Evolutionary conservation across 2,329 filamentous ascomycete species (phyloP), one percentile per base, ranked within the genome.

Genomic region (Penicillium griseofulvum): DNA sequence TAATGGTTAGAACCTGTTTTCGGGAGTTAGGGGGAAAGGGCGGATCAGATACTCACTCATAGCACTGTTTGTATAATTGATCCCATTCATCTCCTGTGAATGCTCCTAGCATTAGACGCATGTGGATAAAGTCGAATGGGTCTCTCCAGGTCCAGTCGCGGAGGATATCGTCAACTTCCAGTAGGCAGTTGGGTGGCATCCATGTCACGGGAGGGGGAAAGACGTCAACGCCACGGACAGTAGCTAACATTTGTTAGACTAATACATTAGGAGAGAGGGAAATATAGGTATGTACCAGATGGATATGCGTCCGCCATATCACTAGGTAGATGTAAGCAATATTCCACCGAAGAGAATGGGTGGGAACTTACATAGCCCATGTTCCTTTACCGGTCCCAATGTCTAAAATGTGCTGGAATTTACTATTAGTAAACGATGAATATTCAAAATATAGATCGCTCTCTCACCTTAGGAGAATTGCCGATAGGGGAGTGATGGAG

Each of bases 161-260:
- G 41, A 62, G 57, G 8, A 59, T 37, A 56, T 68, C 66, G 26
- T 67, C 61, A 17, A 68, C 61, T 43, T 67, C 65, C 42, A 68
- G 62, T n/a, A 60, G 16, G 38, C 60, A 66, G 51, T 68, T 68
- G 7, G 66, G 65, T 19, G 65, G 64, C 49, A 60, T 60, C 63
- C 63, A 68, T 7, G 50, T 44, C 11, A 55, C 51, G 0, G 60
- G 60, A 17, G 60, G 60, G 1, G 58, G 60, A 14, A 65, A 68
- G 5, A 68, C 55, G 45, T 68, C 66, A 19, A 68, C 63, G 7
- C 59, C 59, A 11, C 57, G 59, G 31, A 62, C 55, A 29, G 47
- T 52, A 36, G 57, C 59, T 61, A 28, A 12, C 2, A 1, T 4
- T 9, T 16, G 43, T 60, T 43, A 60, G 55, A n/a, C 4, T 14